phyloP scores from a whole-genome alignment of 352 stramenopile genomes.

The Phytophthora pluvialis region DNA sequence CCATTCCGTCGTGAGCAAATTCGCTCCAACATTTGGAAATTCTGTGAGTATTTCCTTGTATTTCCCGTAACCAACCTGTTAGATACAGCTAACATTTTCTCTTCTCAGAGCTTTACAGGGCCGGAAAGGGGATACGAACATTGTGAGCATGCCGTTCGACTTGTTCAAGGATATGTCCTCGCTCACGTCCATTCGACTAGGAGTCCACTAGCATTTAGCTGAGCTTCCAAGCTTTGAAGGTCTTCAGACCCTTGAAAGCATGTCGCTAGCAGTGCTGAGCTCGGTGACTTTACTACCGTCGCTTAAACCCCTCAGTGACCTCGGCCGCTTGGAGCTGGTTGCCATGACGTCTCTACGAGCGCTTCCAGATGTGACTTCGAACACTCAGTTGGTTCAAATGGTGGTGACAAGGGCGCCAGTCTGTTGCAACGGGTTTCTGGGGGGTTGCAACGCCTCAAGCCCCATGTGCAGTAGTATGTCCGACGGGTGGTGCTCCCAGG shows the following conservation, averaged over 20 bases:
- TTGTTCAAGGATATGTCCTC: conserved; percentile 22
- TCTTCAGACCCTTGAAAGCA: conserved; percentile 26
- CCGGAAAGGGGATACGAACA: conserved; percentile 3
- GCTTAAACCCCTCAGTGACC: not conserved
- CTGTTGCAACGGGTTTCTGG: conserved; percentile 36
- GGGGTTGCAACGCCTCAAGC: conserved; percentile 8
- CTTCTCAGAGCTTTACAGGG: conserved; percentile 8
- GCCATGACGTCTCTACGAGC: not conserved
- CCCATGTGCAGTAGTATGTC: not conserved
- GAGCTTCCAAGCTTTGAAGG: conserved; percentile 28
- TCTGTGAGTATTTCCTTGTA: conserved; percentile 22
- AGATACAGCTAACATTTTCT: too few relatives aligned
- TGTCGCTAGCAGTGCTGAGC: conserved; percentile 27
- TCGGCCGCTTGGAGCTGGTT: not conserved
- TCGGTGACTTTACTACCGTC: conserved; percentile 1
- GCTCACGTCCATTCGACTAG: conserved; percentile 39
- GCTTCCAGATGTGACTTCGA: conserved; percentile 15
- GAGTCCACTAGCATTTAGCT: conserved; percentile 11
- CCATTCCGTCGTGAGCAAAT: conserved; percentile 20
- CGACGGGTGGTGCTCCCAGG: not conserved
- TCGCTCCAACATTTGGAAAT: conserved; percentile 33
- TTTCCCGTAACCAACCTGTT: too few relatives aligned
- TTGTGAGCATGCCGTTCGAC: conserved; percentile 12
- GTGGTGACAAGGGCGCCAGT: conserved; percentile 5
- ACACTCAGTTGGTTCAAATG: not conserved